Percentiles rank a stretch among this genome's conserved stretches.
These are phyloP conservation scores for Phaffia rhodozyma DNA, from an alignment of 1,284 basidiomycete genomes.

Conservation along the genomic window DNA sequence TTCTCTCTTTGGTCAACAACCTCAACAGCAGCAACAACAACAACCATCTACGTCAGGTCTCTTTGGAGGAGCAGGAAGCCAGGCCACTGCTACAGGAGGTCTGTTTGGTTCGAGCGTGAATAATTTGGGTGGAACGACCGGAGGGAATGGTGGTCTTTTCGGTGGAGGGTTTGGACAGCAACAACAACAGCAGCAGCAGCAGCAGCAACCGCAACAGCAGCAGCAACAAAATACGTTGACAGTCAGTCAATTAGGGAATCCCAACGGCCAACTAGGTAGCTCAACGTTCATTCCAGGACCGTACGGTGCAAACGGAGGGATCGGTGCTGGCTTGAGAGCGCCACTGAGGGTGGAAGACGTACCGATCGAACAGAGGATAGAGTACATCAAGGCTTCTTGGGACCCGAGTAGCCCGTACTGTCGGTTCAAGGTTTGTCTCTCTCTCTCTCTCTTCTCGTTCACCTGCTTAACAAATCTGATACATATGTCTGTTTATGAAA, in stretches of 20 bases:
- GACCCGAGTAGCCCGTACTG: constrained; percentile 55
- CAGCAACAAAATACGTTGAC: background rate
- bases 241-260: background rate
- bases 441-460: background rate
- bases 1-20: constrained; percentile 19
- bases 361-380: constrained; percentile 47
- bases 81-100: constrained; percentile 2
- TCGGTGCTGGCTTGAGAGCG: constrained; percentile 2
- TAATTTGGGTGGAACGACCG: constrained; percentile 1
- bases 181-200: constrained; percentile 33
- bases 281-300: constrained; percentile 12
- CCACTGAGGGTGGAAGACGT: constrained; percentile 40
- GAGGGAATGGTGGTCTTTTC: constrained; percentile 23
- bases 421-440: constrained; percentile 57
- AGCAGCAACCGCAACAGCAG: constrained; percentile 1
- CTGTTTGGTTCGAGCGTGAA: constrained; percentile 15
- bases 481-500: constrained; percentile 27
- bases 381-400: constrained; percentile 58
- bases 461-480: background rate
- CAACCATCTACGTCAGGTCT: constrained; percentile 18
- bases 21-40: constrained; percentile 18
- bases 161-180: constrained; percentile 37
- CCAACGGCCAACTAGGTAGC: constrained; percentile 7
- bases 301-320: constrained; percentile 7
- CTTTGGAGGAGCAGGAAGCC: background rate